Evolutionary conservation across 1,139 yeast genomes (phyloP).

Genomic region (Sugiyamaella castrensis): DNA sequence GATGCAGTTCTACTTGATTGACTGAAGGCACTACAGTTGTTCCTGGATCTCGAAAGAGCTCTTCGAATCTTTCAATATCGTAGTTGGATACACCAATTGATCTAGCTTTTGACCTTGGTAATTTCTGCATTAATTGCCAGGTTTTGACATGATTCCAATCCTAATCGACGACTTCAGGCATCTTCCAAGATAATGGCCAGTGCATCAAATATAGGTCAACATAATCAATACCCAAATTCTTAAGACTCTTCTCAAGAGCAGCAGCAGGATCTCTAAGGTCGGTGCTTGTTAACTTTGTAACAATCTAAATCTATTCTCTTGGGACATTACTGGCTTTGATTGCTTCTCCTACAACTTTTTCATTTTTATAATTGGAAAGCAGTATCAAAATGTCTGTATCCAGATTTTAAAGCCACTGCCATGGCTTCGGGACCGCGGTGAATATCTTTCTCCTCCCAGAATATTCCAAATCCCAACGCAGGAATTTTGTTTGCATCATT

Average conservation of each 20-base stretch:
- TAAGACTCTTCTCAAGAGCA: conserved; percentile 46
- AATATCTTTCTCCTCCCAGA: no score
- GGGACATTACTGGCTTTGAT: conserved; percentile 46
- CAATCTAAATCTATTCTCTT: conserved; percentile 52
- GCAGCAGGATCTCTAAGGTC: conserved; percentile 44
- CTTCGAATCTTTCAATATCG: no score
- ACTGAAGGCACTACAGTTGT: conserved; percentile 74
- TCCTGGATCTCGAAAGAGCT: conserved; percentile 51
- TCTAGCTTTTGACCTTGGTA: conserved; percentile 61
- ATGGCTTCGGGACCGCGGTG: no score
- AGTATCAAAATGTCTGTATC: conserved; percentile 45
- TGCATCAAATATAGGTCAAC: conserved; percentile 62
- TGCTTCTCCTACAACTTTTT: conserved; percentile 60
- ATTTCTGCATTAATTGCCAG: conserved; percentile 33
- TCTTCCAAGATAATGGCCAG: conserved; percentile 70
- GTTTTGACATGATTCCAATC: neutral
- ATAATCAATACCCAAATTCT: conserved; percentile 57
- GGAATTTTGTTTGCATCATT: no score
- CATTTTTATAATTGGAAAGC: conserved; percentile 46
- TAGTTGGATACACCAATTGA: conserved; percentile 73
- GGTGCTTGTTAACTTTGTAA: conserved; percentile 48
- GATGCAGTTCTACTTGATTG: conserved; percentile 89
- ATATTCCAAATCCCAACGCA: no score
- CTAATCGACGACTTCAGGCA: conserved; percentile 38
- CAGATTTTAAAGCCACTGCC: no score